Evolutionary conservation across 1,284 basidiomycete species (phyloP).

Genomic region (Ceratobasidium sp.): DNA sequence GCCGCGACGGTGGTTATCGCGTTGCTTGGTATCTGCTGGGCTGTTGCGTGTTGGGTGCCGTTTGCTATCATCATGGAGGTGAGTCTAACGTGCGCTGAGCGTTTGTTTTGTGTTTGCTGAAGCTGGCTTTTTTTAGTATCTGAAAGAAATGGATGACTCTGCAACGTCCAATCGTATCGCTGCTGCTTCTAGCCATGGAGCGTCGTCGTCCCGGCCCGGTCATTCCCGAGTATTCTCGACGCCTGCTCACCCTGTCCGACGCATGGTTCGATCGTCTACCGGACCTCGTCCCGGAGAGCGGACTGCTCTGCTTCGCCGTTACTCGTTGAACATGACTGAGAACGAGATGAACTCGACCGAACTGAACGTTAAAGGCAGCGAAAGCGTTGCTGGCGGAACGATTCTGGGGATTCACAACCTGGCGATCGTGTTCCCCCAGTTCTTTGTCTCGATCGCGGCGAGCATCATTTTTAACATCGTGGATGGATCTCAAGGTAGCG

Average conservation of each 20-base stretch:
- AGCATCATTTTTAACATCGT: constrained; percentile 88
- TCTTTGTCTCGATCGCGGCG: constrained; percentile 89
- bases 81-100: constrained; percentile 51
- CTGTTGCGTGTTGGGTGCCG: constrained; percentile 93
- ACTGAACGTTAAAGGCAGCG: constrained; percentile 59
- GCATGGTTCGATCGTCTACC: constrained; percentile 52
- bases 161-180: constrained; percentile 45
- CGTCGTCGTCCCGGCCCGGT: constrained; percentile 55
- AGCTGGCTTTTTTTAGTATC: constrained; percentile 76
- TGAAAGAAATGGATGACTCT: constrained; percentile 78
- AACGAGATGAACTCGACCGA: constrained; percentile 41
- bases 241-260: constrained; percentile 60
- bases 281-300: constrained; percentile 61
- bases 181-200: constrained; percentile 48
- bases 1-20: constrained; percentile 87
- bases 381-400: constrained; percentile 87
- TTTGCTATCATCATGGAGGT: constrained; percentile 95
- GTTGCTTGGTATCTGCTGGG: constrained; percentile 92
- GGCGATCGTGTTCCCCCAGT: constrained; percentile 92
- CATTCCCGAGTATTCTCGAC: constrained; percentile 65
- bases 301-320: constrained; percentile 75
- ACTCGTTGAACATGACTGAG: constrained; percentile 66
- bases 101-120: too few species aligned
- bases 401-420: constrained; percentile 96
- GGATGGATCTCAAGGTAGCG: constrained; percentile 62